These are phyloP conservation scores for Olyra latifolia DNA, from an alignment of 176 grass and related monocot species.

Conservation along the genomic window DNA sequence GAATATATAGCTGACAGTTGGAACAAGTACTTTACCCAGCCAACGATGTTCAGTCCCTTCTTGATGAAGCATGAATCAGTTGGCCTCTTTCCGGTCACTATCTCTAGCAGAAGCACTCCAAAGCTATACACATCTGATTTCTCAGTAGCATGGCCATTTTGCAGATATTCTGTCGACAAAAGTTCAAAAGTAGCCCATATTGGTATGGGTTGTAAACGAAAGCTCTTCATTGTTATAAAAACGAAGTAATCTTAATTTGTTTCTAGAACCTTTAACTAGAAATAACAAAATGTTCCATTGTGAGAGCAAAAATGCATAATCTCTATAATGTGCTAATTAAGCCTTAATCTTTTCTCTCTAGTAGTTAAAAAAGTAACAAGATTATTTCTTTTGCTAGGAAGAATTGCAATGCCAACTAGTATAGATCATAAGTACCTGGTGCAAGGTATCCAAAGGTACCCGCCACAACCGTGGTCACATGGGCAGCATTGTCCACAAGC, in stretches of 20 bases:
- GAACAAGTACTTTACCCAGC: constrained; percentile 60
- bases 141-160: constrained; percentile 79
- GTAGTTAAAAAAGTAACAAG: not conserved
- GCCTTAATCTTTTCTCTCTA: not conserved
- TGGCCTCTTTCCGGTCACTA: constrained; percentile 88
- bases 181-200: not conserved
- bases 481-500: constrained; percentile 66
- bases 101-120: constrained; percentile 82
- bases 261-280: not conserved
- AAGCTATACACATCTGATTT: constrained; percentile 96
- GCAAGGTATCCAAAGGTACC: constrained; percentile 93
- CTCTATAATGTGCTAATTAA: not conserved
- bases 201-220: not conserved
- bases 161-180: constrained; percentile 70
- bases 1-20: not conserved
- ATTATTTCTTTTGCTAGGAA: not conserved
- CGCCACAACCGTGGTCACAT: constrained; percentile 84
- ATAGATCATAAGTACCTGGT: constrained; percentile 51
- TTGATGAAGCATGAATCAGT: constrained; percentile 79
- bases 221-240: not conserved
- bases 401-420: not conserved
- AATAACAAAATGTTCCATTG: not conserved
- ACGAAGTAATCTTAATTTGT: not conserved
- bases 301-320: not conserved
- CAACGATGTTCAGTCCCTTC: constrained; percentile 93